Evolutionary conservation across 2,329 filamentous ascomycete species (phyloP).

Genomic region (Colletotrichum simmondsii): DNA sequence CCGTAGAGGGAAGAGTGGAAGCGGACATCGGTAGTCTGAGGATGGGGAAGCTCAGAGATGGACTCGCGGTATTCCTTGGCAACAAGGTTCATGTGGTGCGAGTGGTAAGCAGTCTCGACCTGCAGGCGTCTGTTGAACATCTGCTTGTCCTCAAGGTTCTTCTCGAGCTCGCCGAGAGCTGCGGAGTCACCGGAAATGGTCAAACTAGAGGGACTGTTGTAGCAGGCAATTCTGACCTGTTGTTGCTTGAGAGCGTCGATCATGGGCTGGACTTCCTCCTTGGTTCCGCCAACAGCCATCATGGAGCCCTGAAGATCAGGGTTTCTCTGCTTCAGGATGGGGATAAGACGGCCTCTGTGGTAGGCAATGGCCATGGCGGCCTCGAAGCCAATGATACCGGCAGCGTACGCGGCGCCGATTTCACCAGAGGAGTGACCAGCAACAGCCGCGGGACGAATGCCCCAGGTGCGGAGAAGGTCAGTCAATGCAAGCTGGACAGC

Average conservation of each 20-base stretch:
- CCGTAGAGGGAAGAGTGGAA: slow-evolving; percentile 61
- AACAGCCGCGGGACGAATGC: slow-evolving; percentile 51
- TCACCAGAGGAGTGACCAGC: slow-evolving; percentile 61
- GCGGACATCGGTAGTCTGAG: slow-evolving; percentile 46
- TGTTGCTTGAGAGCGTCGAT: slow-evolving; percentile 51
- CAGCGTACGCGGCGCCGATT: slow-evolving; percentile 58
- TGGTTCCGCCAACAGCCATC: slow-evolving; percentile 64
- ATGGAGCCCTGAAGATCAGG: slow-evolving; percentile 59
- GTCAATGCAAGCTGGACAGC: slow-evolving; percentile 60
- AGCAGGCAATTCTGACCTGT: slow-evolving; percentile 50
- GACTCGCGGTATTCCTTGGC: slow-evolving; percentile 47
- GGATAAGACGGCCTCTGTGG: slow-evolving; percentile 56
- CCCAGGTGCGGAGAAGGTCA: slow-evolving; percentile 55
- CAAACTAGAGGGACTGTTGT: slow-evolving; percentile 63
- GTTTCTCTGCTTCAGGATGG: slow-evolving; percentile 51
- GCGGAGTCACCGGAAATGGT: slow-evolving; percentile 53
- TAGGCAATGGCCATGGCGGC: slow-evolving; percentile 61
- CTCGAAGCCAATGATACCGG: slow-evolving; percentile 50
- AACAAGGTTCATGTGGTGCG: slow-evolving; percentile 62
- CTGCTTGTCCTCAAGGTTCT: slow-evolving; percentile 44
- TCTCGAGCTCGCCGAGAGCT: slow-evolving; percentile 42
- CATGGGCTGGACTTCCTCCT: slow-evolving; percentile 54
- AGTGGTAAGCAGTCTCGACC: slow-evolving; percentile 65
- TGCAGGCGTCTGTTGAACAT: slow-evolving; percentile 61
- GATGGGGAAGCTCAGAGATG: slow-evolving; percentile 52